These are phyloP conservation scores for Aspergillus novoparasiticus DNA, from an alignment of 2,329 filamentous ascomycete genomes.

Conservation along the genomic window DNA sequence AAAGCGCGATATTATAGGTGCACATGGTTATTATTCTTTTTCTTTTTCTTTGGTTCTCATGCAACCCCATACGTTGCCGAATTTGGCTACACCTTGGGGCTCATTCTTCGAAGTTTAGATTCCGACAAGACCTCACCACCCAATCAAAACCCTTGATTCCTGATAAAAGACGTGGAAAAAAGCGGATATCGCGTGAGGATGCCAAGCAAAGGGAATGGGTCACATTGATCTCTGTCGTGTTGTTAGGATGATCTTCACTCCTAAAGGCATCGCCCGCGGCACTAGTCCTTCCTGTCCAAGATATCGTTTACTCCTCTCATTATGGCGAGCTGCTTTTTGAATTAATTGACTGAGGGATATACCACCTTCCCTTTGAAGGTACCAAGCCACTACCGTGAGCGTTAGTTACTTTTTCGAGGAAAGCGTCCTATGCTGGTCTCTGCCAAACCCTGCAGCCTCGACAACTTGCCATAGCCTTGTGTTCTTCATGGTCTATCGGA, in stretches of 20 bases:
- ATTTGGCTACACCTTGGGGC: slow-evolving; percentile 8
- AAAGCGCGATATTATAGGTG: slow-evolving; percentile 6
- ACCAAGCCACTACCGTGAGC: not conserved
- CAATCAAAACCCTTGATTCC: slow-evolving; percentile 5
- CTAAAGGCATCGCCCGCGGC: slow-evolving; percentile 6
- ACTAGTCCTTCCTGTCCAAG: slow-evolving; percentile 4
- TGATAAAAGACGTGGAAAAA: slow-evolving; percentile 8
- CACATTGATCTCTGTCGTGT: slow-evolving; percentile 14
- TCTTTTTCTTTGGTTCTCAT: slow-evolving; percentile 8
- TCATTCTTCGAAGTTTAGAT: slow-evolving; percentile 14
- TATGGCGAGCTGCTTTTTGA: not conserved
- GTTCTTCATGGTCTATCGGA: not conserved
- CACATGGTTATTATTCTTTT: not conserved
- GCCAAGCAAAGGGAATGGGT: slow-evolving; percentile 17
- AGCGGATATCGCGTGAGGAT: slow-evolving; percentile 17
- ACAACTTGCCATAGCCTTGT: slow-evolving; percentile 4
- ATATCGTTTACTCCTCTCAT: slow-evolving; percentile 2
- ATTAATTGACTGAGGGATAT: slow-evolving; percentile 8
- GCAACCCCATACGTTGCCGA: slow-evolving; percentile 10
- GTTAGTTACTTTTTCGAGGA: not conserved
- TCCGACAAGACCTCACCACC: slow-evolving; percentile 8
- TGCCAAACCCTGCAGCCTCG: not conserved
- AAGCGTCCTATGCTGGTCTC: not conserved
- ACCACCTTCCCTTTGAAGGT: slow-evolving; percentile 18
- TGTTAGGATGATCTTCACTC: slow-evolving; percentile 6